Evolutionary conservation across 1,284 basidiomycete genomes (phyloP).

Genomic region (Porphyrellus sp.): DNA sequence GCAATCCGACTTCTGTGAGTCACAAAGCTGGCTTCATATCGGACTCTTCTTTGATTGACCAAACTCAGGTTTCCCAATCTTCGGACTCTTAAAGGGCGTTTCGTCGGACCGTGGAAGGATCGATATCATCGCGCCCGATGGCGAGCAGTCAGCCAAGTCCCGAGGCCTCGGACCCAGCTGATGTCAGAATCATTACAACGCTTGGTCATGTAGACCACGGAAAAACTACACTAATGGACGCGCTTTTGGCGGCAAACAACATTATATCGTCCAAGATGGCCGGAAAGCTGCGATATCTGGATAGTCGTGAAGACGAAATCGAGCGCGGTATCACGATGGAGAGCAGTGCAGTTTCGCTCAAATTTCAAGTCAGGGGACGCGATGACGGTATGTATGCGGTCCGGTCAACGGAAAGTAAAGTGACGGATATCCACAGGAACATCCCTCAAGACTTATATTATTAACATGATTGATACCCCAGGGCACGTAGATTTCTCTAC

Average conservation of each 20-base stretch:
- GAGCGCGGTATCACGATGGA: conserved; percentile 99
- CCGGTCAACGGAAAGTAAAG: conserved; percentile 16
- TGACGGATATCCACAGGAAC: conserved; percentile 46
- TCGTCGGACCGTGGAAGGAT: no score
- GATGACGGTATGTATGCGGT: conserved; percentile 42
- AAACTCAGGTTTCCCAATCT: no score
- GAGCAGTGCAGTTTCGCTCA: conserved; percentile 87
- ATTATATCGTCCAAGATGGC: conserved; percentile 96
- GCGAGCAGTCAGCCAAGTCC: conserved; percentile 13
- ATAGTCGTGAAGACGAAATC: conserved; percentile 96
- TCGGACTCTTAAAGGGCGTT: no score
- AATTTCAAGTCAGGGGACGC: conserved; percentile 73
- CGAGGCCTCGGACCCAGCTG: conserved; percentile 49
- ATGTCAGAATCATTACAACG: conserved; percentile 75
- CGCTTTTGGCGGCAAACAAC: conserved; percentile 93
- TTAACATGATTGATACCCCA: conserved; percentile 98
- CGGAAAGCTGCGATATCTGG: conserved; percentile 94
- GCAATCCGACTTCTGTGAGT: no score
- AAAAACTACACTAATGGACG: conserved; percentile 95
- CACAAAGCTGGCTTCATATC: no score
- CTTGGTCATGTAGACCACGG: conserved; percentile 89
- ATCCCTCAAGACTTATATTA: conserved; percentile 62
- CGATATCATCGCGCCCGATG: conserved; percentile 16
- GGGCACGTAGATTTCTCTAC: conserved; percentile 99
- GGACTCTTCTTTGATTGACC: no score